Evolutionary conservation across 352 stramenopile species (phyloP), one percentile per base, ranked within the genome.

Genomic region (Pythium brachiatum): DNA sequence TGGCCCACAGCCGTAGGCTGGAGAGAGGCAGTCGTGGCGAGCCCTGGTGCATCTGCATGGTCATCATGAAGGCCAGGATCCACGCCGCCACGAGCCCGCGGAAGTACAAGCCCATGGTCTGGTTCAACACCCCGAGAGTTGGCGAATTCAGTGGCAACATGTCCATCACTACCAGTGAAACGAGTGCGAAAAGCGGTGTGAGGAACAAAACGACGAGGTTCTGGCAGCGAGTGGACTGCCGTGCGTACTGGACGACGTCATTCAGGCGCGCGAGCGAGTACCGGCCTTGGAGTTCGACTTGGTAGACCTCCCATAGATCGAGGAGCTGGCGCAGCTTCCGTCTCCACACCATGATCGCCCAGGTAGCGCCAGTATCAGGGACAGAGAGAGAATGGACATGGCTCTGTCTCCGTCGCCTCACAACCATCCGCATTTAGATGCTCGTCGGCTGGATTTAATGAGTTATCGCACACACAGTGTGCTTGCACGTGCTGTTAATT

Each of bases 51-150:
- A 61, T 43, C 57, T 64, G 57, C 11, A 41, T 20, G n/a, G 50
- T 58, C 29, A 32, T 31, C 12, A 48, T 34, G 26, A 64, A 52
- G 11, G 57, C 36, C 23, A 64, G 34, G 31, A 46, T 46, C 11
- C n/a, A n/a, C 29, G 25, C 31, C 7, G 43, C n/a, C 20, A 64
- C 47, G 3, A 27, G 11, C 8, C 34, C 34, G 15, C 57, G 57
- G 18, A 64, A 57, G n/a, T 23, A 57, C 20, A 64, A 27, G n/a
- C 26, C 16, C 3, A 23, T 15, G 13, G 57, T 64, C 32, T 64
- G 57, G 32, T 51, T 27, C 11, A 20, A 27, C 20, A 64, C 21
- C 12, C 57, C 57, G 4, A 12, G 5, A 4, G 38, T 18, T 15
- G 43, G 43, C 7, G 56, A 25, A 15, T 21, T 38, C n/a, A 62